These are phyloP conservation scores for Pharnaceum exiguum DNA, from an alignment of 148 eudicot genomes.

Conservation along the genomic window DNA sequence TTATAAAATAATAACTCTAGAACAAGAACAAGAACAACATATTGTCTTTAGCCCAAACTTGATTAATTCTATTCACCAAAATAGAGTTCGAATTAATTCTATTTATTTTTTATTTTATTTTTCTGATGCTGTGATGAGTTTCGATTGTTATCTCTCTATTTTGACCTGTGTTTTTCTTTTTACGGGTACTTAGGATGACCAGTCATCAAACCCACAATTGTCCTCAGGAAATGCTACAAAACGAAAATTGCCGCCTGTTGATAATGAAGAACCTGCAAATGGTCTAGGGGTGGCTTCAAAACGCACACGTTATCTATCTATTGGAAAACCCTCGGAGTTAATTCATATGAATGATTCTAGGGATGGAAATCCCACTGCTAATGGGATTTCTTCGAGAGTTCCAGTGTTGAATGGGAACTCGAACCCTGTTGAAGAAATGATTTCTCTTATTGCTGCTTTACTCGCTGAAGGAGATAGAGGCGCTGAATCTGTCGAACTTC, in stretches of 20 bases:
- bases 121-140: too few species aligned
- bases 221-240: slow-evolving; percentile 42
- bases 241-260: slow-evolving; percentile 44
- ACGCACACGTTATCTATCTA: slow-evolving; percentile 50
- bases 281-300: slow-evolving; percentile 48
- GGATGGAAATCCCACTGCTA: slow-evolving; percentile 31
- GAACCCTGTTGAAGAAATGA: slow-evolving; percentile 87
- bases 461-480: slow-evolving; percentile 95
- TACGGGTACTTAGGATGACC: slow-evolving; percentile 52
- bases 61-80: too few species aligned
- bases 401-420: slow-evolving; percentile 38
- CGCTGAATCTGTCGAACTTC: slow-evolving; percentile 74
- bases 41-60: too few species aligned
- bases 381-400: slow-evolving; percentile 51
- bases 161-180: neutral
- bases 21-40: too few species aligned
- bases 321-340: slow-evolving; percentile 27
- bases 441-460: slow-evolving; percentile 87
- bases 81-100: too few species aligned
- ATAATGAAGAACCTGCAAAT: slow-evolving; percentile 40
- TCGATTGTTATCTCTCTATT: neutral
- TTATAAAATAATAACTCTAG: too few species aligned
- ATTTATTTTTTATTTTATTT: too few species aligned
- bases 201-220: slow-evolving; percentile 32
- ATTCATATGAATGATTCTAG: slow-evolving; percentile 37